Base-by-base conservation (phyloP, 192 early-diverging fungal genomes). In the Spizellomyces punctatus region DNA sequence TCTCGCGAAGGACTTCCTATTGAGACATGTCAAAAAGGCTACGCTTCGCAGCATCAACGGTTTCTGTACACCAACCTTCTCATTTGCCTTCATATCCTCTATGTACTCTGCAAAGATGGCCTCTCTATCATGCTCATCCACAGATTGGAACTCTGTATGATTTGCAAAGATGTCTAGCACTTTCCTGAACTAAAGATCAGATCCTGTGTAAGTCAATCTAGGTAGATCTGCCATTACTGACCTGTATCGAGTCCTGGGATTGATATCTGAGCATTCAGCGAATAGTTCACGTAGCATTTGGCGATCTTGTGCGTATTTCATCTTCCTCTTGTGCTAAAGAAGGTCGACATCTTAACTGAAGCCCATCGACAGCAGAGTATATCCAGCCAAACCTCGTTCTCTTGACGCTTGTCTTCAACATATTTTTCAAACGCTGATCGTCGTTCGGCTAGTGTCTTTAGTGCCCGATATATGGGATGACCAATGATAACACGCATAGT, bases 401-500 rank as follows among this genome's bases (percentile, higher is more conserved):
- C 83, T 21, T 78, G 78, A 17, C 81, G 66, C 50, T 82, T 81
- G 12, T 87, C 83, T 6, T 90, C 88, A 0, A 89, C 81, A 71
- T 90, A 96, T 36, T 80, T 75, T 42, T 91, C 79, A 74, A 95
- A 99, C 0, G 92, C 93, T 4, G 82, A 76, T 71, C 95, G 95
- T 44, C 95, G 87, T 67, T 96, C 94, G 0, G 84, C 67, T 7
- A 92, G 79, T 0, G 95, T 92, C 57, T 89, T 92, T 12, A 99
- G 74, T 0, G 90, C 87, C 4, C 91, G 83, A 72, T 99, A 99
- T 78, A 90, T 83, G 5, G 93, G 92, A 48, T 95, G 88, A 52
- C 89, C 87, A 49, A 92, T 91, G 10, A 92, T 91, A 6, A 89
- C 89, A 10, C 93, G 89, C 86, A 98, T 89, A 9, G 94, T 88